Conservation (phyloP, 2,329 filamentous ascomycete genomes). For the Aspergillus calidoustus region DNA sequence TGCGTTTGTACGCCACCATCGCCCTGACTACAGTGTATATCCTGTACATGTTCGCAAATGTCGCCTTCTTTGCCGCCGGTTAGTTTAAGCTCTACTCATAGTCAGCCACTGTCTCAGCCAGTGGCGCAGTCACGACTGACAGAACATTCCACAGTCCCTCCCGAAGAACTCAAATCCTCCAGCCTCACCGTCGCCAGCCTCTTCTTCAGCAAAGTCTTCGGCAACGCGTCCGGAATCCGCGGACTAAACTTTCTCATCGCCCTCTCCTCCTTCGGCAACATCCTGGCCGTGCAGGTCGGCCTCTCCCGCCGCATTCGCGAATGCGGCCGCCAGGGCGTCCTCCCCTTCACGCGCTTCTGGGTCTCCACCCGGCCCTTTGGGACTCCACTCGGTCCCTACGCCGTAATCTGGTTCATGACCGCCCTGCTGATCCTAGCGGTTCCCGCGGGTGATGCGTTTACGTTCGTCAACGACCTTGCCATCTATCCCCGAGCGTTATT, state of each 20-base stretch:
- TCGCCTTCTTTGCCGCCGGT: conserved; percentile 63
- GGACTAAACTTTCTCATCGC: conserved; percentile 63
- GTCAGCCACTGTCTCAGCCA: no score
- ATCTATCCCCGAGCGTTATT: conserved; percentile 65
- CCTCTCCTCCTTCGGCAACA: conserved; percentile 62
- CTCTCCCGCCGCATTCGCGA: conserved; percentile 63
- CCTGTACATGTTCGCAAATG: conserved; percentile 63
- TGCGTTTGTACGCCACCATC: conserved; percentile 55
- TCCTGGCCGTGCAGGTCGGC: conserved; percentile 60
- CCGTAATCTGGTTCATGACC: conserved; percentile 62
- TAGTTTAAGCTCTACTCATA: background rate
- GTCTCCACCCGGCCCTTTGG: conserved; percentile 66
- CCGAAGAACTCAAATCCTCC: conserved; percentile 56
- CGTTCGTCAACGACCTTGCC: conserved; percentile 63
- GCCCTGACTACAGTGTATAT: conserved; percentile 58
- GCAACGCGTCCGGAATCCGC: conserved; percentile 51
- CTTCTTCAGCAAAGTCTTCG: conserved; percentile 65
- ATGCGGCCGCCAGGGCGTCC: conserved; percentile 64
- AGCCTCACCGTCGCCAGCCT: conserved; percentile 60
- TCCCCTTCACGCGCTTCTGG: conserved; percentile 66
- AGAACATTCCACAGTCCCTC: conserved; percentile 44
- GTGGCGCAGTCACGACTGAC: no score
- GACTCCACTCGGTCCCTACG: conserved; percentile 64
- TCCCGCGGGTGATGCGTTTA: conserved; percentile 67
- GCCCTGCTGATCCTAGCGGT: conserved; percentile 64